A percentile compares a stretch with the other conserved stretches of the same genome.
These are phyloP conservation scores for Quercus robur DNA, from an alignment of 306 rosid genomes.

Conservation along the genomic window DNA sequence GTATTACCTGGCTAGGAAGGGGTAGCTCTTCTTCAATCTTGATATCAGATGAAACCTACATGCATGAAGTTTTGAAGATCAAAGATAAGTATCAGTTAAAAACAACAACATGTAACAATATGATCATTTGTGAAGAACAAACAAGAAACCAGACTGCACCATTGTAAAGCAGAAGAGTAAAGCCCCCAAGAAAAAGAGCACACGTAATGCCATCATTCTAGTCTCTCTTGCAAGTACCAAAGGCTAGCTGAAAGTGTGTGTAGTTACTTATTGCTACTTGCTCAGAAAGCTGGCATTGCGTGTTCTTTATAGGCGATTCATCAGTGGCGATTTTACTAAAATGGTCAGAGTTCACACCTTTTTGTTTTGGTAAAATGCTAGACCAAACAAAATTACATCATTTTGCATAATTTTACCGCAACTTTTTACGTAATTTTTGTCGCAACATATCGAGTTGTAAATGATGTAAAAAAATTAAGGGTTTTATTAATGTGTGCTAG, in stretches of 20 bases:
- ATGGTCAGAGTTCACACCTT: constrained; percentile 3
- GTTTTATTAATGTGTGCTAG: too few relatives aligned
- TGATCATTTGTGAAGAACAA: neutral
- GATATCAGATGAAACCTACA: constrained; percentile 52
- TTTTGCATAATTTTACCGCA: too few relatives aligned
- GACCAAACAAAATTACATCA: too few relatives aligned
- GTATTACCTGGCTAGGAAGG: constrained; percentile 6
- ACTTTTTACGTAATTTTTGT: too few relatives aligned
- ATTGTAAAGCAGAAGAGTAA: constrained; percentile 1
- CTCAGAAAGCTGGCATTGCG: neutral
- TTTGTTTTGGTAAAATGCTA: too few relatives aligned
- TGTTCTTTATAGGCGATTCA: neutral
- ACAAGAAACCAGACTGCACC: neutral
- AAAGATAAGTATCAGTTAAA: neutral
- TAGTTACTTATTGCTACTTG: too few relatives aligned
- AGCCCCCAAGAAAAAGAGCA: constrained; percentile 23
- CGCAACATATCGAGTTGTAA: too few relatives aligned
- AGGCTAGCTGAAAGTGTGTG: too few relatives aligned
- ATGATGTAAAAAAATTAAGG: too few relatives aligned
- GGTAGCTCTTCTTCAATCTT: constrained; percentile 23
- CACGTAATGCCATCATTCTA: constrained; percentile 30
- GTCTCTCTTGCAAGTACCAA: neutral
- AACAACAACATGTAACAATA: neutral
- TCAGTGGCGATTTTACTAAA: neutral
- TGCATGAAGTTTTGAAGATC: neutral